Evolutionary conservation across 306 rosid species (phyloP), one percentile per base, ranked within the genome.

Genomic region (Cucurbita maxima): DNA sequence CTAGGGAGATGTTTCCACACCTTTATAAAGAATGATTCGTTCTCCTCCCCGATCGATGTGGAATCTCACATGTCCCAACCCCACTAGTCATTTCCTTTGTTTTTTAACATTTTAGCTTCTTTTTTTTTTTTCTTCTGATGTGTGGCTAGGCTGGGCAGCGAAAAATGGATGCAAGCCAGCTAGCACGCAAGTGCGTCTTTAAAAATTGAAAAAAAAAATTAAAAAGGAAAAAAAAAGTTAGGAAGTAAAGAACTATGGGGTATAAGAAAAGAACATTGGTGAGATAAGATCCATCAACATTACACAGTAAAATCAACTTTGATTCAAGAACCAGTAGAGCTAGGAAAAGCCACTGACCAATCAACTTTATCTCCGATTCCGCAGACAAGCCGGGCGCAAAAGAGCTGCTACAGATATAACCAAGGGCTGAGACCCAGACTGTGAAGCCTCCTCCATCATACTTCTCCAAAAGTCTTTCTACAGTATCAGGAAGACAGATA

Each of bases 281-380:
- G 70, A 22, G 55, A 18, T 11, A 8, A 43, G 13, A 48, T 15
- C 18, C 44, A 11, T 34, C 38, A 13, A 59, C 68, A 60, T 60
- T 60, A 30, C 52, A 8, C 73, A 69, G 73, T 72, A 43, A 59
- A 50, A 85, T 18, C 41, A 64, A 76, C 9, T 37, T 75, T 45
- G 43, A 8, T 14, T 58, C 45, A 58, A 44, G 44, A 72, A 75
- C 8, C 58, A 41, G 19, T 63, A 41, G 38, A 63, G 70, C 41
- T 66, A 79, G 82, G 76, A 74, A 45, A 72, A 75, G 66, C 54
- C 45, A 79, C 85, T 83, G 43, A 89, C 97, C 90, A 20, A 75
- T 80, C 83, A 92, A 68, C 86, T 84, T 92, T 81, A 88, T 83
- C 85, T 92, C 97, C 2, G 96, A 82, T 66, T 81, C 90, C 20